A percentile compares a stretch with the other conserved stretches of the same genome.
Evolutionary conservation across 768 basidiomycete genomes (phyloP).

Genomic region (Plicaturopsis crispa): DNA sequence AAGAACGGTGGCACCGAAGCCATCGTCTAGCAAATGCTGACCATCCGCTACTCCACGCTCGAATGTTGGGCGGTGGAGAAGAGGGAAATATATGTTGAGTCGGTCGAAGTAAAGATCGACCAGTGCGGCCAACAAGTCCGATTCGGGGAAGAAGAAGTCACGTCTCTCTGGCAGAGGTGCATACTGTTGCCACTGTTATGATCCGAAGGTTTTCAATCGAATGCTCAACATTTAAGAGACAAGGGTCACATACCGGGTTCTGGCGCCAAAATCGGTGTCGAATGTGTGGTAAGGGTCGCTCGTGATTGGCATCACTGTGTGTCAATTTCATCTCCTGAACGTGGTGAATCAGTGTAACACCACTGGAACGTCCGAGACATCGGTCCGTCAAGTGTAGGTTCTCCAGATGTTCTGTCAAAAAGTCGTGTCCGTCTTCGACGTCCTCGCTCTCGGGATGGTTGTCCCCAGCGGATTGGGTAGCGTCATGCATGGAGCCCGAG

Average conservation of each 20-base stretch:
- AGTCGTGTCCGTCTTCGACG: too few species aligned
- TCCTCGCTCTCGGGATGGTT: too few species aligned
- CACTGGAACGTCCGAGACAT: slow-evolving; percentile 53
- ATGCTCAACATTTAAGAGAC: background rate
- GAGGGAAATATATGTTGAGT: slow-evolving; percentile 43
- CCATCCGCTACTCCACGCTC: slow-evolving; percentile 36
- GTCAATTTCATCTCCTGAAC: slow-evolving; percentile 50
- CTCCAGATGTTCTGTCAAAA: too few species aligned
- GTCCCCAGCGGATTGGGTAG: too few species aligned
- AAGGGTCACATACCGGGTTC: slow-evolving; percentile 16
- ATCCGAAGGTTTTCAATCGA: background rate
- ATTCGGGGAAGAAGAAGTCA: slow-evolving; percentile 36
- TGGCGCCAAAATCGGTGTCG: slow-evolving; percentile 15
- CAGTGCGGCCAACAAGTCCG: slow-evolving; percentile 38
- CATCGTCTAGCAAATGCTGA: slow-evolving; percentile 37
- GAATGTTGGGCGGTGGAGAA: slow-evolving; percentile 67
- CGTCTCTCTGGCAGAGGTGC: slow-evolving; percentile 7
- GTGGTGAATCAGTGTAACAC: slow-evolving; percentile 41
- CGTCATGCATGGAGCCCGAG: too few species aligned
- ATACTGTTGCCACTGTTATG: slow-evolving; percentile 7
- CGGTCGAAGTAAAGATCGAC: slow-evolving; percentile 52
- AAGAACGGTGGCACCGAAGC: slow-evolving; percentile 53
- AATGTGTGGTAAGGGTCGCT: slow-evolving; percentile 2
- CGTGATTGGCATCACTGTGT: too few species aligned
- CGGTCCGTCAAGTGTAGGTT: slow-evolving; percentile 27